Percentiles rank a stretch among this genome's conserved stretches.
phyloP scores from a whole-genome alignment of 768 basidiomycete species.

The Collybia nuda region DNA sequence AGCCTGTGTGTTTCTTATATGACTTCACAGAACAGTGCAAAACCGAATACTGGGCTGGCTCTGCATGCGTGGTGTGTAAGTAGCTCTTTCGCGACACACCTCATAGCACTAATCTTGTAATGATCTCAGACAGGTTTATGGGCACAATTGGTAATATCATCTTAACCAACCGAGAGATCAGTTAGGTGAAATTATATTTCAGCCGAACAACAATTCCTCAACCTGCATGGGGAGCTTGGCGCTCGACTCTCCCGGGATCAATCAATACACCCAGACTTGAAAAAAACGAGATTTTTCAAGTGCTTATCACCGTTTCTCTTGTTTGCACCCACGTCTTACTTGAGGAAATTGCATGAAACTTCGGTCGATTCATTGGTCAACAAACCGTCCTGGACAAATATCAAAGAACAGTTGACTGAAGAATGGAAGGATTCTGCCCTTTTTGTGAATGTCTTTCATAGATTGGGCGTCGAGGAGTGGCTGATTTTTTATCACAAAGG shows the following conservation, averaged over 20 bases:
- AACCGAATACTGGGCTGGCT: not conserved
- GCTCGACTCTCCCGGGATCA: constrained; percentile 2
- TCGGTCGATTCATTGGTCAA: constrained; percentile 1
- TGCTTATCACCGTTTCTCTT: not conserved
- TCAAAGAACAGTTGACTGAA: constrained; percentile 1
- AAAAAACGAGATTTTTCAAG: not conserved
- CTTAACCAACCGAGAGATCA: not conserved
- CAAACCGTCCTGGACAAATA: not conserved
- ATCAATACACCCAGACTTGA: not conserved
- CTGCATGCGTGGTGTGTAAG: constrained; percentile 3
- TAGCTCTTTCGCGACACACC: not conserved
- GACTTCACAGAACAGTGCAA: not conserved
- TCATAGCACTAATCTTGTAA: not conserved
- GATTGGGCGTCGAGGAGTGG: no score
- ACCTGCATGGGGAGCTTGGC: constrained; percentile 3
- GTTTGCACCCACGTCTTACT: constrained; percentile 1
- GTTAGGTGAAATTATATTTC: no score
- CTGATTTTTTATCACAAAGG: not conserved
- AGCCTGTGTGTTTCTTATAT: no score
- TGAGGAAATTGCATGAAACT: constrained; percentile 1
- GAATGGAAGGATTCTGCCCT: constrained; percentile 4
- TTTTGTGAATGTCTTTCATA: not conserved
- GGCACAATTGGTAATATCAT: not conserved
- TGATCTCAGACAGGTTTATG: constrained; percentile 1
- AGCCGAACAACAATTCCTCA: not conserved